Evolutionary conservation across 208 protist species (phyloP).

Genomic region (Wallacemonas sp.): DNA sequence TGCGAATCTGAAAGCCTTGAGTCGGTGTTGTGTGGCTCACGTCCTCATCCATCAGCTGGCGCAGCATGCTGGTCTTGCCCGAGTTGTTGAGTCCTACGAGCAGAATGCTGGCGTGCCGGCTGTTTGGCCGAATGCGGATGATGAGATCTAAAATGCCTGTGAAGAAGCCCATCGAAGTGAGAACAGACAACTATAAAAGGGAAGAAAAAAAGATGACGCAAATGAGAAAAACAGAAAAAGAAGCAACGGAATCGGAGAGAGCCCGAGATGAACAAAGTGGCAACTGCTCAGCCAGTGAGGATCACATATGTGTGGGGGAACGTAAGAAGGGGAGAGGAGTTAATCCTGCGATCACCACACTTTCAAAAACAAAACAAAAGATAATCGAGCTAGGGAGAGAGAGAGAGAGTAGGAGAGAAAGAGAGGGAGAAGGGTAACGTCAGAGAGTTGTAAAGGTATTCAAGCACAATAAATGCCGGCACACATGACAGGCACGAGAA

Average conservation of each 20-base stretch:
- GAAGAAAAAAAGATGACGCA: constrained; percentile 16
- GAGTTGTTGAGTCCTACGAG: constrained; percentile 97
- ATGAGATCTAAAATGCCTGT: constrained; percentile 95
- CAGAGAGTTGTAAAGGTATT: too few relatives aligned
- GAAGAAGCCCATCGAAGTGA: constrained; percentile 75
- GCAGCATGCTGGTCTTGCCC: constrained; percentile 97
- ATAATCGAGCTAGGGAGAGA: neutral
- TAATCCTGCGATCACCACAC: too few relatives aligned
- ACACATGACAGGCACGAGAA: too few relatives aligned
- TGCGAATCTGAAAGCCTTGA: constrained; percentile 98
- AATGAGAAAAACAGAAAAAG: too few relatives aligned
- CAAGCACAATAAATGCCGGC: too few relatives aligned
- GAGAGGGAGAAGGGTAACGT: neutral
- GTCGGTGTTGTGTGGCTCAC: constrained; percentile 94
- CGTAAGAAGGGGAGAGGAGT: constrained; percentile 1
- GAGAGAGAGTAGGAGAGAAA: neutral
- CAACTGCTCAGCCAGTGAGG: neutral
- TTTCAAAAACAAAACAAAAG: constrained; percentile 14
- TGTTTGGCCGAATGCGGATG: constrained; percentile 72
- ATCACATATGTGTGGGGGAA: neutral
- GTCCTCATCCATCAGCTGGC: constrained; percentile 93
- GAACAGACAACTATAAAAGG: neutral
- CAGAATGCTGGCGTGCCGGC: constrained; percentile 88
- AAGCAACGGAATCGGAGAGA: constrained; percentile 18
- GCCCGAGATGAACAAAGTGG: neutral